Evolutionary conservation across 108 stramenopile species (phyloP), one percentile per base, ranked within the genome.

Genomic region (Mediolabrus comicus): DNA sequence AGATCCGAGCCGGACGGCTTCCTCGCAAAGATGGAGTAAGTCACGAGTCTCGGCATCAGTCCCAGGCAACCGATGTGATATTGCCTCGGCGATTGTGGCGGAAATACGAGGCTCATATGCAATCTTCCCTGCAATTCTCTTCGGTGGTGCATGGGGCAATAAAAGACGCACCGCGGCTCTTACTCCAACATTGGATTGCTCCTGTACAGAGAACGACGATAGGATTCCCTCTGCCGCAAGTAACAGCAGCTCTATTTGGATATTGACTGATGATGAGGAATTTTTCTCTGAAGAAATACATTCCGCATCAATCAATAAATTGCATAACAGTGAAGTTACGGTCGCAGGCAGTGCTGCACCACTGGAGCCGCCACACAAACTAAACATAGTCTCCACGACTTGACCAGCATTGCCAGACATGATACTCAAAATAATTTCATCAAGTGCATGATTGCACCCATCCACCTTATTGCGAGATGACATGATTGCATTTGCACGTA

Each of bases 331-430:
- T 0, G 84, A 82, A 22, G 89, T 81, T 85, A 90, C 79, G 11
- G 87, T 80, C 0, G 92, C 86, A 24, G 92, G 92, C 25, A 93
- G 62, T 10, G 92, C 92, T 12, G 89, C 92, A 16, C 87, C 89
- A 65, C 85, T 89, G n/a, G 57, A 59, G 12, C 83, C 86, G 28
- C 89, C 92, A 53, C 87, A 90, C 52, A 84, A 71, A 27, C 53
- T 51, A 62, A 83, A 80, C 59, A 90, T 34, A 24, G 73, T 62
- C 17, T 77, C 49, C 2, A 93, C 56, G 28, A 84, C 87, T 28
- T 74, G 58, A 17, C 83, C 87, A 2, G 80, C 80, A 71, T 78
- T 84, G 0, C 92, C 92, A 54, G 81, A 67, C 88, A 93, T 90
- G 63, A 93, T 77, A 30, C 56, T 74, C 72, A 93, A 71, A 66